Base-by-base conservation (phyloP, 2,329 filamentous ascomycete genomes). In the Penicillium freii region DNA sequence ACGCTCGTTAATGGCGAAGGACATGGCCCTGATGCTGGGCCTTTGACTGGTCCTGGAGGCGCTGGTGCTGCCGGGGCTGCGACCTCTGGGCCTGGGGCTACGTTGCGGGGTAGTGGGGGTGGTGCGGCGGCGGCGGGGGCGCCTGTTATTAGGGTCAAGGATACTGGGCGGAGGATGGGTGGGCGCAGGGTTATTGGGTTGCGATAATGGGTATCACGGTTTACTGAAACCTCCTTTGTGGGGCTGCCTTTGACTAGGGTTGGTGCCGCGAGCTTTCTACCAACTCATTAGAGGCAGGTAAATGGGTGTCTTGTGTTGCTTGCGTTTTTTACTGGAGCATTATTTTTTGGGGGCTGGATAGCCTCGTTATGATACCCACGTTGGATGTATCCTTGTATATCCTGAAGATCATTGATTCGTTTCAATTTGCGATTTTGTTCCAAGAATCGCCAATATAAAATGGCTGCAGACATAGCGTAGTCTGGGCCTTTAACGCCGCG, bases 1-100 rank as follows among this genome's bases (percentile, higher is more conserved):
- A 76, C 79, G 50, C 69, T 85, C 60, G 74, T 83, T 67, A 77
- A 71, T 56, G 65, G 65, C 9, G 59, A 66, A 25, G 65, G 65
- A 2, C 64, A 66, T 59, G 64, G 63, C 9, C 7, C 50, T 29
- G 62, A 56, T 36, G 44, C 48, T 46, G 57, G 50, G 9, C 45
- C 51, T 40, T 38, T 51, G 44, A 55, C 36, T 36, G 63, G 64
- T 46, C 46, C 54, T 67, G 51, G 66, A 59, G 67, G 64, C 60
- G 61, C 56, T 62, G 57, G 67, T 56, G 57, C 44, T 52, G 58
- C 54, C 42, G 62, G 58, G 19, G 54, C 46, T 38, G 46, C 56
- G 27, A 45, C 56, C 38, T 64, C 53, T 19, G 59, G 61, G 47
- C 53, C 57, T 59, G 58, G 55, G 13, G 59, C 60, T 51, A 64